A percentile compares a stretch with the other conserved stretches of the same genome.
Evolutionary conservation across 768 basidiomycete species (phyloP).

Genomic region (Galerina sulciceps): DNA sequence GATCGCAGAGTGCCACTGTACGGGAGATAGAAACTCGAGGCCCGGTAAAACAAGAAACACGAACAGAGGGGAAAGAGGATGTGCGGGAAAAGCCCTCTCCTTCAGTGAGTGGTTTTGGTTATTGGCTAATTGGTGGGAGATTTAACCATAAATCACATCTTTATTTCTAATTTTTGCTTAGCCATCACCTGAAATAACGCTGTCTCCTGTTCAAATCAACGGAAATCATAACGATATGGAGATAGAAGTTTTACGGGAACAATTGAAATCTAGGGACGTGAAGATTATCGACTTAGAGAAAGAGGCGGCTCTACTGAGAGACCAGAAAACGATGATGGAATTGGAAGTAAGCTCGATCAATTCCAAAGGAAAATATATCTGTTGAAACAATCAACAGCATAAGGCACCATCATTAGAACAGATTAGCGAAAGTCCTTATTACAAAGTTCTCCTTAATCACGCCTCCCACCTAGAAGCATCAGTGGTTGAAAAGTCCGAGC

Average conservation of each 20-base stretch:
- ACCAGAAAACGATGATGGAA: constrained; percentile 47
- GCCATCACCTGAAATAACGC: constrained; percentile 37
- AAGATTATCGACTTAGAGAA: constrained; percentile 53
- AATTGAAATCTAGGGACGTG: constrained; percentile 45
- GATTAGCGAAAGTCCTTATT: constrained; percentile 52
- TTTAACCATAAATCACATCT: constrained; percentile 46
- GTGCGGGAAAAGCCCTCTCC: constrained; percentile 59
- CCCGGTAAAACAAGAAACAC: constrained; percentile 28
- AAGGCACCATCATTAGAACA: constrained; percentile 46
- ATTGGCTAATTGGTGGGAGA: constrained; percentile 65
- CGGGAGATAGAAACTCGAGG: constrained; percentile 45
- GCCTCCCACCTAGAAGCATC: constrained; percentile 50
- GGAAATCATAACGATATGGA: constrained; percentile 40
- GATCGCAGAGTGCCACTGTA: constrained; percentile 59
- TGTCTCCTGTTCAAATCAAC: constrained; percentile 36
- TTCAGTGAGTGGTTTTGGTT: constrained; percentile 69
- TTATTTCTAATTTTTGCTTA: constrained; percentile 48
- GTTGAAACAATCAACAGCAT: constrained; percentile 31
- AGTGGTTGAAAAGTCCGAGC: constrained; percentile 40
- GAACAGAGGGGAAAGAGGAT: constrained; percentile 48
- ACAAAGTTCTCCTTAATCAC: constrained; percentile 61
- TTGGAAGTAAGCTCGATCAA: constrained; percentile 41
- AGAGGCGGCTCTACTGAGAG: constrained; percentile 47
- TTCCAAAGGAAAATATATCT: not conserved
- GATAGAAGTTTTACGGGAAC: constrained; percentile 42